Percentiles rank a stretch among this genome's conserved stretches.
Conservation (phyloP, 192 early-diverging fungal species). For the Coemansia sp. region DNA sequence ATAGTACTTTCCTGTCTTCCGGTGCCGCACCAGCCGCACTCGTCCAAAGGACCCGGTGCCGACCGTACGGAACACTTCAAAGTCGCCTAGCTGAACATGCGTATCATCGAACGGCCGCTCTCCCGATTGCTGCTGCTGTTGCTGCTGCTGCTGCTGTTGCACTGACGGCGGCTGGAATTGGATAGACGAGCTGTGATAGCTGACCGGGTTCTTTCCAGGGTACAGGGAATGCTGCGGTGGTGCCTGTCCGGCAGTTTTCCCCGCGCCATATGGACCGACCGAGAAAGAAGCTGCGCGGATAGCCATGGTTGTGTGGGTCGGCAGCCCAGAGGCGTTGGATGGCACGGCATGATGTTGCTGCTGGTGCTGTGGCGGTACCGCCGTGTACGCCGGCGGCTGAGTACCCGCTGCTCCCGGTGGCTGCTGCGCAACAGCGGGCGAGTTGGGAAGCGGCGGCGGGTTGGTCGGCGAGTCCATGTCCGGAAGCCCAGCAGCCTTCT, state of each 20-base stretch:
- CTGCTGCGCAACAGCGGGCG: constrained; percentile 10
- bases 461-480: constrained; percentile 35
- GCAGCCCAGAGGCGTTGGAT: constrained; percentile 31
- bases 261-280: constrained; percentile 9
- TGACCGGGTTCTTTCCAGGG: neutral
- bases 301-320: constrained; percentile 31
- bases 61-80: constrained; percentile 79
- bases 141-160: constrained; percentile 8
- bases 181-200: too few species aligned
- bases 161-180: constrained; percentile 5
- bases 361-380: constrained; percentile 26
- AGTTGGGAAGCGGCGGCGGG: constrained; percentile 11
- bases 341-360: constrained; percentile 40
- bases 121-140: neutral
- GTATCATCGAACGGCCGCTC: constrained; percentile 31
- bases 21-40: constrained; percentile 84
- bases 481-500: constrained; percentile 10
- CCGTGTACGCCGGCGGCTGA: constrained; percentile 13
- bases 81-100: constrained; percentile 65
- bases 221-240: neutral
- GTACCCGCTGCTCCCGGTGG: neutral
- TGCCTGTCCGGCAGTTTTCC: constrained; percentile 3
- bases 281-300: constrained; percentile 46
- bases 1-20: constrained; percentile 75
- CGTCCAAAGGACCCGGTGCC: constrained; percentile 97